Conservation (phyloP, 2,329 filamentous ascomycete species). For the Microascus cirrosus region DNA sequence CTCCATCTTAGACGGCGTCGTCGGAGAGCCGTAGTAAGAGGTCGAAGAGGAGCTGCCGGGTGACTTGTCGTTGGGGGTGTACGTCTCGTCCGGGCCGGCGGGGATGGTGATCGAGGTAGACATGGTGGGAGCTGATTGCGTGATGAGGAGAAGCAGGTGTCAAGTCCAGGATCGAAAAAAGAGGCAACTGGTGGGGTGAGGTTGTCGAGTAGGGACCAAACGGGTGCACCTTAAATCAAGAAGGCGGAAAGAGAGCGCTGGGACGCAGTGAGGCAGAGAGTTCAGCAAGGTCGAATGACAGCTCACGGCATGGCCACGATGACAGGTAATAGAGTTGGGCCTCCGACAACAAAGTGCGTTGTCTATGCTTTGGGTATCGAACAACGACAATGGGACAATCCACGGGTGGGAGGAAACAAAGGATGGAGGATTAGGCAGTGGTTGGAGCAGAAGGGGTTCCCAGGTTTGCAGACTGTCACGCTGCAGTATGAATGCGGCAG, state of each 20-base stretch:
- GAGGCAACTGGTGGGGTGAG: not conserved
- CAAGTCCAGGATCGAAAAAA: not conserved
- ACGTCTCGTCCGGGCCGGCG: not conserved
- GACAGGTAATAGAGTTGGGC: not conserved
- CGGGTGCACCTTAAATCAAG: not conserved
- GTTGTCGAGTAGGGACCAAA: not conserved
- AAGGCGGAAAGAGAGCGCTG: not conserved
- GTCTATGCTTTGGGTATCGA: not conserved
- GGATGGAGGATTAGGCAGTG: not conserved
- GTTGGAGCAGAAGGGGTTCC: not conserved
- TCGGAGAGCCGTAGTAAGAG: constrained; percentile 44
- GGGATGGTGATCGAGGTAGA: not conserved
- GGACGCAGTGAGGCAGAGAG: not conserved
- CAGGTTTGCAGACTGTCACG: not conserved
- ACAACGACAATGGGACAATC: not conserved
- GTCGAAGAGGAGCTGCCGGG: constrained; percentile 29
- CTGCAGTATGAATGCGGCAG: not conserved
- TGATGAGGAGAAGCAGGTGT: not conserved
- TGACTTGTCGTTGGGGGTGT: not conserved
- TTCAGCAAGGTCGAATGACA: not conserved
- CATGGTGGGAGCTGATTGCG: not conserved
- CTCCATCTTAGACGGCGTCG: constrained; percentile 23
- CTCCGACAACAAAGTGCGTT: not conserved
- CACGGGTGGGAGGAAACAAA: not conserved
- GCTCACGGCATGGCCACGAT: not conserved